These are phyloP conservation scores for Helotiales sp. DNA, from an alignment of 2,329 filamentous ascomycete species.

Conservation along the genomic window DNA sequence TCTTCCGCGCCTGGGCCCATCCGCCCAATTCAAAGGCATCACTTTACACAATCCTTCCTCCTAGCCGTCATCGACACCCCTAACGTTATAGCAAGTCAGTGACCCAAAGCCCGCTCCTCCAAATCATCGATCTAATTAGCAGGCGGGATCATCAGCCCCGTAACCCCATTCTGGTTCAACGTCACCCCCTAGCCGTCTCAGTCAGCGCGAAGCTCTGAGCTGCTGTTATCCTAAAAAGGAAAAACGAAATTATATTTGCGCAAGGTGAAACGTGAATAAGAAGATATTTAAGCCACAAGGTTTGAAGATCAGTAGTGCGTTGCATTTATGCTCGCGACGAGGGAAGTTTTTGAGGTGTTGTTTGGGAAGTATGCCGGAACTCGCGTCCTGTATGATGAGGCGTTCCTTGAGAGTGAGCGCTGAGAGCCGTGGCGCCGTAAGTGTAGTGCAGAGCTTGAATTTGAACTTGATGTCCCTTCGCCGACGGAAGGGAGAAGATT, in stretches of 20 bases:
- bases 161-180: conserved; percentile 40
- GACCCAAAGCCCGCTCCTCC: conserved; percentile 41
- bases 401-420: conserved; percentile 3
- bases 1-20: conserved; percentile 39
- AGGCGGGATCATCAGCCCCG: conserved; percentile 36
- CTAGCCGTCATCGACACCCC: conserved; percentile 46
- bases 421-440: conserved; percentile 21
- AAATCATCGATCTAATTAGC: conserved; percentile 37
- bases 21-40: conserved; percentile 34
- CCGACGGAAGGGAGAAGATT: conserved; percentile 9
- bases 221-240: conserved; percentile 35
- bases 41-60: conserved; percentile 36
- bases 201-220: conserved; percentile 33
- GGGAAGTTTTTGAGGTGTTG: conserved; percentile 34
- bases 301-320: conserved; percentile 40
- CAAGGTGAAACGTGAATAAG: conserved; percentile 43
- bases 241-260: conserved; percentile 40
- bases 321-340: conserved; percentile 37
- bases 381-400: conserved; percentile 26
- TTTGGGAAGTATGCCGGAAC: conserved; percentile 28
- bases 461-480: conserved; percentile 26
- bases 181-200: conserved; percentile 34
- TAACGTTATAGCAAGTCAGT: conserved; percentile 45
- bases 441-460: conserved; percentile 21
- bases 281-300: conserved; percentile 43